These are phyloP conservation scores for Tricholoma bakamatsutake DNA, from an alignment of 768 basidiomycete species.

Conservation along the genomic window DNA sequence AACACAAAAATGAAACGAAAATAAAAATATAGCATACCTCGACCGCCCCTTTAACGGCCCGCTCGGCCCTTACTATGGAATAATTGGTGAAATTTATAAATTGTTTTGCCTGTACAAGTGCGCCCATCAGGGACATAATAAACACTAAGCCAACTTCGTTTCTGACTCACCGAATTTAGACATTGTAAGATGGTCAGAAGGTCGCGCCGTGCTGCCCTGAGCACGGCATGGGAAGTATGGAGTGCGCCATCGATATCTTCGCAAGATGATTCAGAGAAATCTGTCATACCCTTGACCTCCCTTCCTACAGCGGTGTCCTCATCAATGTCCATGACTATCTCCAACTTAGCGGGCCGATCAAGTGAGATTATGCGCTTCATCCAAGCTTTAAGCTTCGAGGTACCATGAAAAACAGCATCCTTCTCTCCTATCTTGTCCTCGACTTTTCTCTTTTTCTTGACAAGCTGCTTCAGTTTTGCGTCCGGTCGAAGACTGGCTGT, in stretches of 20 bases:
- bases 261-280: neutral
- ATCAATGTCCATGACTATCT: slow-evolving; percentile 37
- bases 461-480: slow-evolving; percentile 33
- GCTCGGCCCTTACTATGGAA: slow-evolving; percentile 52
- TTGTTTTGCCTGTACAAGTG: slow-evolving; percentile 42
- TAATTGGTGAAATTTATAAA: slow-evolving; percentile 48
- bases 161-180: slow-evolving; percentile 43
- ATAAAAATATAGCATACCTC: slow-evolving; percentile 33
- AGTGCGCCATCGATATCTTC: slow-evolving; percentile 34
- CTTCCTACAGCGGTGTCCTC: slow-evolving; percentile 32
- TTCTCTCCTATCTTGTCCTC: slow-evolving; percentile 27
- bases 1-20: neutral
- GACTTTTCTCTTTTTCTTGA: slow-evolving; percentile 37
- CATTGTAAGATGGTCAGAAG: slow-evolving; percentile 49
- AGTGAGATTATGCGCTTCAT: slow-evolving; percentile 50
- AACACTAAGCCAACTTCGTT: neutral
- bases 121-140: neutral
- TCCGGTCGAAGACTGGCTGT: slow-evolving; percentile 22
- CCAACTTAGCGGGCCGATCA: slow-evolving; percentile 30
- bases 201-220: slow-evolving; percentile 52
- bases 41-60: slow-evolving; percentile 48
- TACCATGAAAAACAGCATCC: slow-evolving; percentile 24
- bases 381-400: slow-evolving; percentile 57
- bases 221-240: slow-evolving; percentile 39
- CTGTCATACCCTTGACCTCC: slow-evolving; percentile 23